Evolutionary conservation across 345 rosid species (phyloP).

Genomic region (Eucalyptus cladocalyx): DNA sequence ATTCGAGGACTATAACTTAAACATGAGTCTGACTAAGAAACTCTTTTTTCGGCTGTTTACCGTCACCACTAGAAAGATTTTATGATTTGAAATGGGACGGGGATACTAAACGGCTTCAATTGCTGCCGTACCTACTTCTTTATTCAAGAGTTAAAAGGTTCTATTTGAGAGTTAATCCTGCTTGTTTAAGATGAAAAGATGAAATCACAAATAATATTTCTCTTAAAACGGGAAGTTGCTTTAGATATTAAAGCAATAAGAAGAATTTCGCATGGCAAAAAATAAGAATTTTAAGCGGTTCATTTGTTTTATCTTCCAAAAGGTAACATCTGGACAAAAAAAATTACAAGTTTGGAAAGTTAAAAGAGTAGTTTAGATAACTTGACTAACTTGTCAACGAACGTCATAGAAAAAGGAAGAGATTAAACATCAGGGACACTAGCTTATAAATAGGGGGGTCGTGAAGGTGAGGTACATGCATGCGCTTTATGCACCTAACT

Average conservation of each 20-base stretch:
- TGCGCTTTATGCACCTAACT: background rate
- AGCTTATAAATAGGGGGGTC: background rate
- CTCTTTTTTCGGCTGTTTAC: background rate
- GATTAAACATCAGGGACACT: background rate
- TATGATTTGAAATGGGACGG: background rate
- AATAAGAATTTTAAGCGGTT: background rate
- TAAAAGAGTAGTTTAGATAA: background rate
- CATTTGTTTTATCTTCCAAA: background rate
- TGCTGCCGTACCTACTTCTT: background rate
- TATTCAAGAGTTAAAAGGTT: background rate
- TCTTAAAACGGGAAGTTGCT: background rate
- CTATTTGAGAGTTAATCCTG: background rate
- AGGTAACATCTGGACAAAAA: background rate
- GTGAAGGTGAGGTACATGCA: background rate
- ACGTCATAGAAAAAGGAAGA: background rate
- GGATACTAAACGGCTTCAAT: background rate
- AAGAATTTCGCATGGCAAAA: background rate
- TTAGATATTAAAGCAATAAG: background rate
- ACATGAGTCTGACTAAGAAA: background rate
- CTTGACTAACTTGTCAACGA: background rate
- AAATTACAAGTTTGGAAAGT: background rate
- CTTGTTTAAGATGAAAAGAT: background rate
- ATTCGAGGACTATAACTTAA: background rate
- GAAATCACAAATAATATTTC: background rate
- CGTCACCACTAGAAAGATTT: background rate